Percentiles rank a stretch among this genome's conserved stretches.
Evolutionary conservation across 2,329 filamentous ascomycete genomes (phyloP).

Genomic region (Hypoxylon sp.): DNA sequence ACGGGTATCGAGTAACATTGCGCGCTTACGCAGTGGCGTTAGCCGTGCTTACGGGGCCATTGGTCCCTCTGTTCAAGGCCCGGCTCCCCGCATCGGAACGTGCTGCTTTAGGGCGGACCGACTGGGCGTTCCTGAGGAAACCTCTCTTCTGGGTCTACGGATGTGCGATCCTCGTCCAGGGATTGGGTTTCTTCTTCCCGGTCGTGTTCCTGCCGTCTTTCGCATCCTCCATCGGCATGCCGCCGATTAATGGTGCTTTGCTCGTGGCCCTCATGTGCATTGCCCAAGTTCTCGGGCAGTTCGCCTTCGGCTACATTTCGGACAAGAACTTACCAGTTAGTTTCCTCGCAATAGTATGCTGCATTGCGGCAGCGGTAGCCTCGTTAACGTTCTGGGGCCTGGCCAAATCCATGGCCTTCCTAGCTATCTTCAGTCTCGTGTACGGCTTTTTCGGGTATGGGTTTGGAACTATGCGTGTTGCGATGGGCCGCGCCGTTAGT

Average conservation of each 20-base stretch:
- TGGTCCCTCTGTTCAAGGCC: conserved; percentile 13
- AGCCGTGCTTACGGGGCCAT: conserved; percentile 11
- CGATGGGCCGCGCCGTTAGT: conserved; percentile 21
- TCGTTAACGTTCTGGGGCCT: conserved; percentile 15
- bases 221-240: conserved; percentile 9
- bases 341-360: conserved; percentile 13
- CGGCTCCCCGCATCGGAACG: conserved; percentile 13
- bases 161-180: conserved; percentile 11
- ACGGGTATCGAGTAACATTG: conserved; percentile 11
- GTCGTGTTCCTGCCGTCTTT: conserved; percentile 21
- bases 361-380: conserved; percentile 3
- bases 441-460: conserved; percentile 25
- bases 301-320: conserved; percentile 20
- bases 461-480: conserved; percentile 19
- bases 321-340: conserved; percentile 21
- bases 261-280: conserved; percentile 17
- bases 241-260: conserved; percentile 5
- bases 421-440: conserved; percentile 17
- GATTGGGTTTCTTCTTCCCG: conserved; percentile 12
- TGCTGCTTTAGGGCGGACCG: conserved; percentile 5
- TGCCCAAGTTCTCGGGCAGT: conserved; percentile 21
- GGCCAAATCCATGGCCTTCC: conserved; percentile 7
- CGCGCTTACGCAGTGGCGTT: conserved; percentile 17
- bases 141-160: conserved; percentile 23
- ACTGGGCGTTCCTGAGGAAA: conserved; percentile 14